Percentiles rank a stretch among this genome's conserved stretches.
Evolutionary conservation across 306 rosid species (phyloP).

Genomic region (Trifolium subterraneum): DNA sequence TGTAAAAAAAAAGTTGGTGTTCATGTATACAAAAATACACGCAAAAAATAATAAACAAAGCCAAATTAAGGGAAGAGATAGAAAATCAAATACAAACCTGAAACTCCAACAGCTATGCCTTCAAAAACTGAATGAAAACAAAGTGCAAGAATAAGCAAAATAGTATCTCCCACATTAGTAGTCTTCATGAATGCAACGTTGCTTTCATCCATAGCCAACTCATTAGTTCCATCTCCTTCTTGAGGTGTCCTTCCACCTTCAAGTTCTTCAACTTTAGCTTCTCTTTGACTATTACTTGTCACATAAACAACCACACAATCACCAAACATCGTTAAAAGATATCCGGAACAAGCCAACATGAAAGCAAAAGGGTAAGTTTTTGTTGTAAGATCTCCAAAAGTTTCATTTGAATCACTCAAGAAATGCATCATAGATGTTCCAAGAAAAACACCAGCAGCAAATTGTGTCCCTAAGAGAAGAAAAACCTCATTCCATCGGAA

Average conservation of each 20-base stretch:
- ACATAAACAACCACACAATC: conserved; percentile 55
- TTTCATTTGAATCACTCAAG: conserved; percentile 64
- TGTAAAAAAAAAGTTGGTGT: too few relatives aligned
- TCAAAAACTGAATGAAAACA: conserved; percentile 85
- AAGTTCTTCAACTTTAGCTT: conserved; percentile 51
- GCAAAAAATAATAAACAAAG: too few relatives aligned
- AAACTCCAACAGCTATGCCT: conserved; percentile 81
- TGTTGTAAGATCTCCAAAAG: conserved; percentile 57
- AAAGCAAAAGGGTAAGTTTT: conserved; percentile 75
- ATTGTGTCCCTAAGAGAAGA: conserved; percentile 72
- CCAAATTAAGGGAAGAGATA: neutral
- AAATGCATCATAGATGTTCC: conserved; percentile 81
- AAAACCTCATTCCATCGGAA: conserved; percentile 72
- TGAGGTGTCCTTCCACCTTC: conserved; percentile 54
- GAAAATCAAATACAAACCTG: conserved; percentile 48
- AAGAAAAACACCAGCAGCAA: conserved; percentile 77
- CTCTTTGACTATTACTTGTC: conserved; percentile 39
- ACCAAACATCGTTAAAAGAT: conserved; percentile 74
- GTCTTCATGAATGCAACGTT: conserved; percentile 56
- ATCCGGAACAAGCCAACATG: conserved; percentile 72
- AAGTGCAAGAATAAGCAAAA: conserved; percentile 71
- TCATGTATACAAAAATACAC: too few relatives aligned
- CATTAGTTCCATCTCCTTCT: conserved; percentile 14
- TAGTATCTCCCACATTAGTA: conserved; percentile 63
- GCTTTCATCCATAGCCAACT: neutral